Evolutionary conservation across 768 basidiomycete genomes (phyloP).

Genomic region (Rhizopogon vesiculosus): DNA sequence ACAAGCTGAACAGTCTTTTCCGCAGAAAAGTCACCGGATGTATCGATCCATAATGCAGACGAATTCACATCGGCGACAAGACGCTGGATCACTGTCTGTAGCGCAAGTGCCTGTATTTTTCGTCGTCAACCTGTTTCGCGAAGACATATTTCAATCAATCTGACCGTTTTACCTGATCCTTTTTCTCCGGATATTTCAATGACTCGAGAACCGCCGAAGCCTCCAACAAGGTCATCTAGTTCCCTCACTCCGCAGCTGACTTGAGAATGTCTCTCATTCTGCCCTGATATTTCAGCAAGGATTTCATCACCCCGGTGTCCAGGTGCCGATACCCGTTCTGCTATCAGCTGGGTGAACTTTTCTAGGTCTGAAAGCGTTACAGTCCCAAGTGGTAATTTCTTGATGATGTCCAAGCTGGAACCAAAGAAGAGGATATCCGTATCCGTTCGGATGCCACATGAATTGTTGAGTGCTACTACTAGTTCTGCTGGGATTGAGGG

Average conservation of each 20-base stretch:
- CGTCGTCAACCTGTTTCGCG: constrained; percentile 2
- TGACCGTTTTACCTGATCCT: constrained; percentile 66
- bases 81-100: constrained; percentile 54
- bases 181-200: constrained; percentile 67
- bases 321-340: constrained; percentile 39
- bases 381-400: constrained; percentile 43
- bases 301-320: constrained; percentile 30
- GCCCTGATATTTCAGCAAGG: constrained; percentile 15
- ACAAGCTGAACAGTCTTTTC: constrained; percentile 41
- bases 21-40: constrained; percentile 59
- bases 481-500: constrained; percentile 37
- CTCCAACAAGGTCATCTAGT: constrained; percentile 49
- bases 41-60: constrained; percentile 66
- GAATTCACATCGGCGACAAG: constrained; percentile 35
- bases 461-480: constrained; percentile 38
- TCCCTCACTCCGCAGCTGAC: constrained; percentile 33
- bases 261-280: constrained; percentile 19
- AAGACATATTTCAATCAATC: constrained; percentile 12
- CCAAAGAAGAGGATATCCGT: constrained; percentile 51
- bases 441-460: constrained; percentile 50
- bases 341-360: constrained; percentile 32
- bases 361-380: constrained; percentile 46
- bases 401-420: constrained; percentile 45
- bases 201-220: constrained; percentile 46
- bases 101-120: constrained; percentile 48